Evolutionary conservation across 2,329 filamentous ascomycete genomes (phyloP).

Genomic region (Endoconidiophora laricicola): DNA sequence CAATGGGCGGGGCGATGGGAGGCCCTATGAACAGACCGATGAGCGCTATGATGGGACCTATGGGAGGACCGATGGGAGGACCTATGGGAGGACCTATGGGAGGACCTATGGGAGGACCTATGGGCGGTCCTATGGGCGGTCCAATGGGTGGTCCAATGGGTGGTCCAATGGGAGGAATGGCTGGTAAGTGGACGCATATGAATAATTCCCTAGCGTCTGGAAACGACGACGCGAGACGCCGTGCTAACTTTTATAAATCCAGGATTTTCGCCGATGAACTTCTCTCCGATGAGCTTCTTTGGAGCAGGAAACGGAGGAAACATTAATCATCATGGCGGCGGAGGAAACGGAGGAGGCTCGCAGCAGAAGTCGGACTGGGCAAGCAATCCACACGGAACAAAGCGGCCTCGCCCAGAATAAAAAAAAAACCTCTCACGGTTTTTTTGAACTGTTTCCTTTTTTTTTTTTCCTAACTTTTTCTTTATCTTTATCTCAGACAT

Average conservation of each 20-base stretch:
- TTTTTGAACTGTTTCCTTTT: neutral
- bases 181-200: slow-evolving; percentile 19
- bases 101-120: slow-evolving; percentile 16
- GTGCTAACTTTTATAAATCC: too few relatives aligned
- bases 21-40: slow-evolving; percentile 5
- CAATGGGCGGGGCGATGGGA: slow-evolving; percentile 9
- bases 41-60: slow-evolving; percentile 11
- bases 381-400: slow-evolving; percentile 65
- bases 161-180: slow-evolving; percentile 16
- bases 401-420: slow-evolving; percentile 59
- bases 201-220: too few relatives aligned
- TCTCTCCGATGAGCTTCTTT: slow-evolving; percentile 60
- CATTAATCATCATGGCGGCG: too few relatives aligned
- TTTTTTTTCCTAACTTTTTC: neutral
- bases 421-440: slow-evolving; percentile 15
- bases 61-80: too few relatives aligned
- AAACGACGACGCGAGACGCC: too few relatives aligned
- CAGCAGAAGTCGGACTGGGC: slow-evolving; percentile 1
- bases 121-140: too few relatives aligned
- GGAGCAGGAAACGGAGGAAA: slow-evolving; percentile 24
- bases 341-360: too few relatives aligned
- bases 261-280: slow-evolving; percentile 28
- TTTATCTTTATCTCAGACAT: neutral
- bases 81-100: slow-evolving; percentile 19
- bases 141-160: slow-evolving; percentile 19